Conservation (phyloP, 305 asterid genomes). For the Fraxinus ornus region DNA sequence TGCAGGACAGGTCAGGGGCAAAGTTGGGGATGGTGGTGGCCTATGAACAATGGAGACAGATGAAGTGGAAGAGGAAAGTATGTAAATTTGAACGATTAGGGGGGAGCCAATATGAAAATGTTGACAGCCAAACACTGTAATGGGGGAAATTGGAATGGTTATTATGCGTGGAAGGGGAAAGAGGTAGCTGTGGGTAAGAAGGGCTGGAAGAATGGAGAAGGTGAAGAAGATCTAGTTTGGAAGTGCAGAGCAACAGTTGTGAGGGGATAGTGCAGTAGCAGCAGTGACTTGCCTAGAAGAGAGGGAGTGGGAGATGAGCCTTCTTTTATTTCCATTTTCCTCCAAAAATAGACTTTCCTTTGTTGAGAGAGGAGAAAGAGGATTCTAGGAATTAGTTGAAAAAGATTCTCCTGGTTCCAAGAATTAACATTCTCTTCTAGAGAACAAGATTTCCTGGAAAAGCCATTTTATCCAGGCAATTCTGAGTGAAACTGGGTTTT, state of each 20-base stretch:
- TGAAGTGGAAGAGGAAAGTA: background rate
- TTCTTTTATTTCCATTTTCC: background rate
- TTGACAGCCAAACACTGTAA: background rate
- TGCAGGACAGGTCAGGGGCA: background rate
- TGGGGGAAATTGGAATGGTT: background rate
- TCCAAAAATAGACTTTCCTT: background rate
- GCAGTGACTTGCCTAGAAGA: background rate
- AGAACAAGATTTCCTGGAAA: background rate
- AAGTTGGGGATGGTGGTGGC: background rate
- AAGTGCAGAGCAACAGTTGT: background rate
- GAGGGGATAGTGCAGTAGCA: background rate
- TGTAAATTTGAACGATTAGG: background rate
- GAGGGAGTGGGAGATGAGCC: background rate
- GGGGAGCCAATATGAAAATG: background rate
- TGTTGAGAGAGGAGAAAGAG: background rate
- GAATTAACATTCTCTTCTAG: background rate
- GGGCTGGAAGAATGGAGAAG: background rate
- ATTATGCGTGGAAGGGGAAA: background rate
- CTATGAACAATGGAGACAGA: background rate
- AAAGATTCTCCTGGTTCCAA: background rate
- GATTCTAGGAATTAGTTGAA: background rate
- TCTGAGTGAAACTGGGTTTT: background rate
- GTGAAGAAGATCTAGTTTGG: background rate
- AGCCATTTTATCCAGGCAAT: background rate
- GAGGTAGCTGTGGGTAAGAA: background rate